Evolutionary conservation across 805 yeast genomes (phyloP).

Genomic region (Pichia pseudocactophila): DNA sequence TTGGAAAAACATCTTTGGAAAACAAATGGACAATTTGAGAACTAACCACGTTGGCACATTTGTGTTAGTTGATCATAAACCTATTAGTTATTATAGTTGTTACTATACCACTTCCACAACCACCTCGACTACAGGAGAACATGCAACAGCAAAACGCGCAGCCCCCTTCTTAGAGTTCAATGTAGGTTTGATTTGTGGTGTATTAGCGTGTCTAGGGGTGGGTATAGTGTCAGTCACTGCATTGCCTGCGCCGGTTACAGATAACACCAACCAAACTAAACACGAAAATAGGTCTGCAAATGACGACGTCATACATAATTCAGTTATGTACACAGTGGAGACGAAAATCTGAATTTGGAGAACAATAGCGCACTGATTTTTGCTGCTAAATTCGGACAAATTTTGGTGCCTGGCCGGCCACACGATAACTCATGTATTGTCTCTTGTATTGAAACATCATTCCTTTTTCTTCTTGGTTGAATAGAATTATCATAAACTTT

Average conservation of each 20-base stretch:
- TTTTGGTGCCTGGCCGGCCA: no score
- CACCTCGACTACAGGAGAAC: conserved; percentile 11
- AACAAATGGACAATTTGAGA: conserved; percentile 84
- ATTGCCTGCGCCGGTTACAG: conserved; percentile 32
- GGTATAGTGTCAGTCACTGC: conserved; percentile 53
- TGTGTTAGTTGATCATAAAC: conserved; percentile 58
- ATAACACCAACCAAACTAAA: neutral
- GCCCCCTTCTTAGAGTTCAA: conserved; percentile 58
- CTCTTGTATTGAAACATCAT: no score
- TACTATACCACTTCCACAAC: neutral
- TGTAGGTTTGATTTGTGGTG: conserved; percentile 68
- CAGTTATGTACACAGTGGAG: conserved; percentile 66
- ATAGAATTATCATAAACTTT: no score
- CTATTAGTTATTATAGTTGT: conserved; percentile 2
- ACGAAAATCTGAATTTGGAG: conserved; percentile 25
- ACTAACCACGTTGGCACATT: conserved; percentile 87
- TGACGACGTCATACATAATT: conserved; percentile 34
- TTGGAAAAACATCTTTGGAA: conserved; percentile 72
- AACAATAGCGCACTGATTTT: no score
- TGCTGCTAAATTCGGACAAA: no score
- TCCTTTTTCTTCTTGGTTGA: no score
- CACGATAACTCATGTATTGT: no score
- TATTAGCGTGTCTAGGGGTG: conserved; percentile 59
- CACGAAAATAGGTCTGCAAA: conserved; percentile 15
- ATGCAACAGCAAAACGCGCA: conserved; percentile 23